Conservation (phyloP, 176 grass and related monocot species). For the Luzula sylvatica region DNA sequence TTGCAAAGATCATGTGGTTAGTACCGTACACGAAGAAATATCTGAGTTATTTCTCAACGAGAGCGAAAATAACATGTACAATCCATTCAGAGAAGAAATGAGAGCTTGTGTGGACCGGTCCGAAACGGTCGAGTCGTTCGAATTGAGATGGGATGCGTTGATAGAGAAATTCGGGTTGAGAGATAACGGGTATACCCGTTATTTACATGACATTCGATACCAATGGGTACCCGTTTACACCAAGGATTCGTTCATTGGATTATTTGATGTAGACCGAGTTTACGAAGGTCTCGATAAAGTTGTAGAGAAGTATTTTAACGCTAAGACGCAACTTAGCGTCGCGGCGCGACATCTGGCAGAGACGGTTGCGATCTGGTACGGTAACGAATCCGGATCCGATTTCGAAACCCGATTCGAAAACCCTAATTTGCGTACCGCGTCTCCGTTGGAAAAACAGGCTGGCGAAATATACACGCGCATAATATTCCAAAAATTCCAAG, state of each 20-base stretch:
- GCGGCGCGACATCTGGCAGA: constrained; percentile 52
- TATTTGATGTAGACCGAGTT: constrained; percentile 31
- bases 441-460: constrained; percentile 72
- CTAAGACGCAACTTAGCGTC: constrained; percentile 45
- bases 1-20: constrained; percentile 66
- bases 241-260: constrained; percentile 56
- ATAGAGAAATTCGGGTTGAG: constrained; percentile 43
- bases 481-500: constrained; percentile 76
- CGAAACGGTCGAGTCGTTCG: constrained; percentile 56
- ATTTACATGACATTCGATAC: constrained; percentile 54
- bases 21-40: constrained; percentile 45
- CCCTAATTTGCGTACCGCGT: constrained; percentile 51
- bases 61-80: constrained; percentile 14
- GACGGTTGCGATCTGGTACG: constrained; percentile 41
- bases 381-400: constrained; percentile 56
- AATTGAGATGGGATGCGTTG: constrained; percentile 51
- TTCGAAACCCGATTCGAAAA: constrained; percentile 64
- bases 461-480: constrained; percentile 54
- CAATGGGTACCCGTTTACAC: constrained; percentile 67
- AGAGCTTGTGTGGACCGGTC: constrained; percentile 52
- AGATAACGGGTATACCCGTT: constrained; percentile 57
- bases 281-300: constrained; percentile 51
- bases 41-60: constrained; percentile 30
- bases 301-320: constrained; percentile 51
- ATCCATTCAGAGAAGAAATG: constrained; percentile 52